Base-by-base conservation (phyloP, 805 yeast species). In the Suhomyces emberorum region DNA sequence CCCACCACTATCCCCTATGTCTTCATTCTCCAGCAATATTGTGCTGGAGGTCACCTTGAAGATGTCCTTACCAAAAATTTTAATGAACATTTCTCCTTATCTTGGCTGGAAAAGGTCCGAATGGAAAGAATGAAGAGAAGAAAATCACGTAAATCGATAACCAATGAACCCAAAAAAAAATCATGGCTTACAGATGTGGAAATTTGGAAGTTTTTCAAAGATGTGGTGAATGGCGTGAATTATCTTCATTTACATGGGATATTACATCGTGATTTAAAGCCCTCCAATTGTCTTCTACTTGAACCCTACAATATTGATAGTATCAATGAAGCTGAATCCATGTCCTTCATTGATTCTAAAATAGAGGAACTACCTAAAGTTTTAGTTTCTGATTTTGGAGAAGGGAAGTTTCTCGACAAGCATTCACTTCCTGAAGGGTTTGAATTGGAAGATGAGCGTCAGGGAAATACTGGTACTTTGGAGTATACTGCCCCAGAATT, bases 401-500 rank as follows among this genome's bases (percentile, higher is more conserved):
- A 88, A 56, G 85, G 93, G 5, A 85, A 83, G 45, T 66, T 83
- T 44, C 81, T 81, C 36, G 88, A 91, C 10, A 77, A 63, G 41
- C 59, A 55, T 15, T 38, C 45, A 20, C 14, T 20, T 6, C 25
- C 30, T 12, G 14, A 36, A 17, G 12, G 39, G 22, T 12, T 11
- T 6, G 12, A 26, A 6, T 14, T 26, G 31, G 39, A 37, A 7
- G 64, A 88, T 32, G 69, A 70, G 7, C 80, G 89, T 1, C 80
- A 88, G 4, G 96, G 96, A 0, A 76, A 80, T 28, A 88, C 96
- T 0, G 96, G 96, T 0, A 88, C 96, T 0, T 51, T 88, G 6
- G 96, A 88, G 51, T 88, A 79, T 49, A 80, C 88, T 15, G 95
- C 96, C 0, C 96, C 96, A 0, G 95, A 88, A 48, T 66, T 85